phyloP scores from a whole-genome alignment of 2,329 filamentous ascomycete genomes.

The Zymoseptoria pseudotritici region DNA sequence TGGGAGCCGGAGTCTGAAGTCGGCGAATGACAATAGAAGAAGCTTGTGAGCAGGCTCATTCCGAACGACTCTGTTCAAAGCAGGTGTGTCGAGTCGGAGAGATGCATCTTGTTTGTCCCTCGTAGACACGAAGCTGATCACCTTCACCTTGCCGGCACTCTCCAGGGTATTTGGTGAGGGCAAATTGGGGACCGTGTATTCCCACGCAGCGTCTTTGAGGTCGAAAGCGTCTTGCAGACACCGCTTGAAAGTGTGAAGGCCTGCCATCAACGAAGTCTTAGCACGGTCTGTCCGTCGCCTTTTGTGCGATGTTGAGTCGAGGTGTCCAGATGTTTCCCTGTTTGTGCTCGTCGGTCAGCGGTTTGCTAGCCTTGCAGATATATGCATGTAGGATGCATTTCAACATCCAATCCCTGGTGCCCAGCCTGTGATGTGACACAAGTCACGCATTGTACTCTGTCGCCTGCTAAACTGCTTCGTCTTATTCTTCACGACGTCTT shows the following conservation, averaged over 20 bases:
- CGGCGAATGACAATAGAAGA: background rate
- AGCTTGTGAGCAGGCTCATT: background rate
- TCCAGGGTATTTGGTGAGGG: background rate
- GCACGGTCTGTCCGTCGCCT: background rate
- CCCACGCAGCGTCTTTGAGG: background rate
- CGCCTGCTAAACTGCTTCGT: background rate
- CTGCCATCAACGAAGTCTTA: background rate
- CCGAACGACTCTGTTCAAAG: background rate
- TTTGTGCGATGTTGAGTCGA: background rate
- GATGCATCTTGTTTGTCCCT: background rate
- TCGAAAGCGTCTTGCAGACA: background rate
- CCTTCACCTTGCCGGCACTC: background rate
- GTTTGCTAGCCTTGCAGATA: background rate
- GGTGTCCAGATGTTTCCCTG: background rate
- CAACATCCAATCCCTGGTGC: background rate
- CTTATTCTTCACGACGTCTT: background rate
- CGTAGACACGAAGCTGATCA: background rate
- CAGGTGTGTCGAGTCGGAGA: background rate
- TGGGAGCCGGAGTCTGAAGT: background rate
- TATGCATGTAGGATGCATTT: background rate
- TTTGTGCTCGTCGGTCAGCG: background rate
- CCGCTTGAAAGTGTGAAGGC: background rate
- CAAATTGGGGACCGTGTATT: conserved; percentile 1
- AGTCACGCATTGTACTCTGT: background rate
- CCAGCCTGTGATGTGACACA: background rate